Evolutionary conservation across 2,329 filamentous ascomycete genomes (phyloP).

Genomic region (Claviceps sp.): DNA sequence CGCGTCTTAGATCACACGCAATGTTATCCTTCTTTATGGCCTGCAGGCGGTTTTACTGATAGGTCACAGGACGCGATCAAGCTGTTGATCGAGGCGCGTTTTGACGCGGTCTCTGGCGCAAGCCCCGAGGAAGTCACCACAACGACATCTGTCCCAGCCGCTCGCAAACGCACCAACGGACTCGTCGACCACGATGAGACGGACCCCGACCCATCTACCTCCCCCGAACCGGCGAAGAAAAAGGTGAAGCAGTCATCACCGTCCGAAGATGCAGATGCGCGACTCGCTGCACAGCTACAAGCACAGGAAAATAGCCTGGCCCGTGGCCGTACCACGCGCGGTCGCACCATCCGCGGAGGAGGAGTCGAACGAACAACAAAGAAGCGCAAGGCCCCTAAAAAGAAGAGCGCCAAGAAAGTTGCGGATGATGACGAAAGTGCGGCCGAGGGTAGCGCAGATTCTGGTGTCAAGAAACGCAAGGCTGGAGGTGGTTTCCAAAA

Average conservation of each 20-base stretch:
- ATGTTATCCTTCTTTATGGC: background rate
- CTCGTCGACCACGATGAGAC: conserved; percentile 28
- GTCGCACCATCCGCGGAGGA: conserved; percentile 16
- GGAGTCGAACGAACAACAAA: conserved; percentile 51
- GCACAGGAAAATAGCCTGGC: conserved; percentile 72
- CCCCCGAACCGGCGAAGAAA: conserved; percentile 38
- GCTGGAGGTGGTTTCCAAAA: conserved; percentile 91
- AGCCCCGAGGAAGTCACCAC: conserved; percentile 35
- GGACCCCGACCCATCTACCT: conserved; percentile 33
- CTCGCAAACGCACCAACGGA: conserved; percentile 24
- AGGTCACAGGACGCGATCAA: conserved; percentile 50
- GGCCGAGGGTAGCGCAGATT: conserved; percentile 47
- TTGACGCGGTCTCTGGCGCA: conserved; percentile 51
- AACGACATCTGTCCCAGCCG: conserved; percentile 15
- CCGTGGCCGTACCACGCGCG: conserved; percentile 60
- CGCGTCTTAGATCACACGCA: background rate
- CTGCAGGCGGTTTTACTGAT: background rate
- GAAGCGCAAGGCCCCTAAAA: conserved; percentile 53
- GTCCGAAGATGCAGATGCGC: conserved; percentile 66
- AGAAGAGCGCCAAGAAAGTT: conserved; percentile 66
- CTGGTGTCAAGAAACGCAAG: conserved; percentile 54
- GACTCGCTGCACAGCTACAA: conserved; percentile 76
- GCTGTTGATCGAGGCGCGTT: conserved; percentile 57
- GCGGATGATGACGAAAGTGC: conserved; percentile 72
- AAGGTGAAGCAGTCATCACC: conserved; percentile 53